Conservation (phyloP, 305 asterid genomes). For the Vinca major region DNA sequence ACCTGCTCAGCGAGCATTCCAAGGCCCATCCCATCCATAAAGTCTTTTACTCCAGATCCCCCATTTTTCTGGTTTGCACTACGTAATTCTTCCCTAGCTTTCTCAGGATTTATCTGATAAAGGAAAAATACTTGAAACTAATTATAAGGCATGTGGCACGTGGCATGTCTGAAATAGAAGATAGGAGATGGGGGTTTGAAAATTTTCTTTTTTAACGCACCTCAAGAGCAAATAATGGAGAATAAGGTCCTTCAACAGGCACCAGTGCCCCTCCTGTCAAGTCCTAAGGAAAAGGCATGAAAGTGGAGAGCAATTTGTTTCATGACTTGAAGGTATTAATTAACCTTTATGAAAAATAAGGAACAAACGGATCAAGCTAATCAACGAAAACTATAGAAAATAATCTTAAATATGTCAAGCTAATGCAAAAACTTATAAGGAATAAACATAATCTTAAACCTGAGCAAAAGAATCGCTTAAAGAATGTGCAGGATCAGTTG, state of each 20-base stretch:
- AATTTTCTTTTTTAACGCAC: slow-evolving; percentile 27
- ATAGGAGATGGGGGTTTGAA: background rate
- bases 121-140: slow-evolving; percentile 5
- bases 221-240: slow-evolving; percentile 98
- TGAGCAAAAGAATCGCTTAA: slow-evolving; percentile 97
- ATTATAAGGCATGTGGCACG: background rate
- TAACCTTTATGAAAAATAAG: background rate
- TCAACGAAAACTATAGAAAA: background rate
- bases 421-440: background rate
- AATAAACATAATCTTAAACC: slow-evolving; percentile 35
- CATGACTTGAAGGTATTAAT: background rate
- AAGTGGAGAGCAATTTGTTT: slow-evolving; percentile 15
- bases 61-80: slow-evolving; percentile 54
- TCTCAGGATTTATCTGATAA: slow-evolving; percentile 88
- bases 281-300: slow-evolving; percentile 44
- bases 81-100: slow-evolving; percentile 84
- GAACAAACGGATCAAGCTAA: background rate
- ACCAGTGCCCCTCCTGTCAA: slow-evolving; percentile 77
- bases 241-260: slow-evolving; percentile 77
- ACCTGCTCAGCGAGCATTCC: slow-evolving; percentile 95
- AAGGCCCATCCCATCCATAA: slow-evolving; percentile 99
- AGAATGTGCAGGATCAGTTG: slow-evolving; percentile 99
- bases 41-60: slow-evolving; percentile 87
- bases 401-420: background rate
- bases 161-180: background rate